Conservation (phyloP, 1,284 basidiomycete species). For the Anthracocystis panici-leucophaei region DNA sequence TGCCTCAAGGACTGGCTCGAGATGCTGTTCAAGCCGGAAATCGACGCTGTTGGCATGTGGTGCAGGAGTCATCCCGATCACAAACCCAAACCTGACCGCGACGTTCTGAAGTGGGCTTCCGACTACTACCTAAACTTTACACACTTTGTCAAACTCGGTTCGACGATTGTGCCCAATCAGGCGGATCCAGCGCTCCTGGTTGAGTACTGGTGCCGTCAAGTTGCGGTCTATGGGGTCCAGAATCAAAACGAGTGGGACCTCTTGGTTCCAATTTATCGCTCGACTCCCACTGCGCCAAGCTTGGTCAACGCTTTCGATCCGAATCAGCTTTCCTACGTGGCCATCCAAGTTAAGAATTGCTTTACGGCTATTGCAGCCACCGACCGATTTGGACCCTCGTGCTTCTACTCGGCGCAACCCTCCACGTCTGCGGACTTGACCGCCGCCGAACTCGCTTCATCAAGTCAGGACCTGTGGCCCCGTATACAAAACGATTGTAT, state of each 20-base stretch:
- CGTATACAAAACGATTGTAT: not conserved
- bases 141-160: not conserved
- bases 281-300: not conserved
- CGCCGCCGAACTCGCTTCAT: not conserved
- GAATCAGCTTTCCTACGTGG: slow-evolving; percentile 12
- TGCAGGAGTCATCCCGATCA: not conserved
- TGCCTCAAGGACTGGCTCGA: no score
- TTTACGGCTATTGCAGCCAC: not conserved
- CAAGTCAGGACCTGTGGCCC: not conserved
- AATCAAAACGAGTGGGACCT: no score
- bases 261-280: not conserved
- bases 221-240: no score
- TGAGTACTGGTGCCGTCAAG: no score
- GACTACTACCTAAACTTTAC: no score
- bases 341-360: slow-evolving; percentile 4
- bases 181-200: no score
- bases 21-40: no score
- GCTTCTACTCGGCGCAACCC: not conserved
- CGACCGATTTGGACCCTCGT: not conserved
- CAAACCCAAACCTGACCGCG: no score
- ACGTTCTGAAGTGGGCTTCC: no score
- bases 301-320: slow-evolving; percentile 6
- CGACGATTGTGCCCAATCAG: no score
- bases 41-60: not conserved
- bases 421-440: not conserved